These are phyloP conservation scores for Coemansia sp. DNA, from an alignment of 192 early-diverging fungal genomes.

Conservation along the genomic window DNA sequence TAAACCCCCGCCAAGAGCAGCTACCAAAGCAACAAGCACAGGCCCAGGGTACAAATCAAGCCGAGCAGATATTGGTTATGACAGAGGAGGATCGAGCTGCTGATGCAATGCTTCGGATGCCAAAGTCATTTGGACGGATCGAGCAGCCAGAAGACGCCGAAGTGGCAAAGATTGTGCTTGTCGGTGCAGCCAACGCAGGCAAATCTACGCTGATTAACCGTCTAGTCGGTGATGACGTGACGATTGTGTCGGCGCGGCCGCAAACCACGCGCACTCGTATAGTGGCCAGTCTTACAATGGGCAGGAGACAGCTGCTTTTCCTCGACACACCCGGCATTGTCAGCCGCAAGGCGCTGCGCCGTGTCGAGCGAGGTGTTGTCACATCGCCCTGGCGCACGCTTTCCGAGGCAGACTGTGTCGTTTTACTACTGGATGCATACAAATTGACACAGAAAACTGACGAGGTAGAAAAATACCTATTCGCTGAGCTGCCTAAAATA, in stretches of 20 bases:
- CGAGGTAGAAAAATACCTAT: slow-evolving; percentile 33
- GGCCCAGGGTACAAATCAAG: slow-evolving; percentile 5
- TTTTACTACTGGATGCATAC: slow-evolving; percentile 44
- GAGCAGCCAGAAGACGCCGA: slow-evolving; percentile 63
- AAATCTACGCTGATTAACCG: slow-evolving; percentile 79
- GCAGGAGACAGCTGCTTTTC: slow-evolving; percentile 62
- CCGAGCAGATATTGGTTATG: background rate
- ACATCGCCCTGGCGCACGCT: slow-evolving; percentile 50
- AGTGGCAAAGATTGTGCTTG: slow-evolving; percentile 59
- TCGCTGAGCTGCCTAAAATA: slow-evolving; percentile 16
- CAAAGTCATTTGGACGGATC: slow-evolving; percentile 39
- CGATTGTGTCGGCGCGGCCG: slow-evolving; percentile 66
- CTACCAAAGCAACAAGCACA: background rate
- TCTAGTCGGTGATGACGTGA: slow-evolving; percentile 58
- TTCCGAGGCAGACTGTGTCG: slow-evolving; percentile 22
- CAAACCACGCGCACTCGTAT: slow-evolving; percentile 73
- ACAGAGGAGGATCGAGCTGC: background rate
- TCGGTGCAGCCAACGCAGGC: slow-evolving; percentile 73
- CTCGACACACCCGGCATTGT: slow-evolving; percentile 53
- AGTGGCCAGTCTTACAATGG: slow-evolving; percentile 57
- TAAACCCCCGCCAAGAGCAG: background rate
- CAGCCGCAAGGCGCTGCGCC: slow-evolving; percentile 29
- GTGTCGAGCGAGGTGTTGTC: slow-evolving; percentile 33
- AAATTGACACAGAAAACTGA: slow-evolving; percentile 38
- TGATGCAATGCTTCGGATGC: slow-evolving; percentile 20